phyloP scores from a whole-genome alignment of 176 grass and related monocot genomes.

The Lolium rigidum region DNA sequence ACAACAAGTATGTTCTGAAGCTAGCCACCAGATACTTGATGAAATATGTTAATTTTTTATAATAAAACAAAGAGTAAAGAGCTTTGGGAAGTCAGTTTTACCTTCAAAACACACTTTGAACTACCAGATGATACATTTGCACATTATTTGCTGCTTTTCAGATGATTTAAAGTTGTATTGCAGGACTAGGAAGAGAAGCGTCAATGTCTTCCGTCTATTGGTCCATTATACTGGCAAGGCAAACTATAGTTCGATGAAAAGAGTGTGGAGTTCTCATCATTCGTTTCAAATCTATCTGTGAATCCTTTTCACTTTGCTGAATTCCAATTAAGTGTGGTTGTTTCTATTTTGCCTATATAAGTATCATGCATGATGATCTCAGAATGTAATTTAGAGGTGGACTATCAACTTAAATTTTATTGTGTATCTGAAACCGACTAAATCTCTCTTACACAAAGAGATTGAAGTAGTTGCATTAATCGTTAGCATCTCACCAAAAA shows the following conservation, averaged over 20 bases:
- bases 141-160: background rate
- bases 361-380: no score
- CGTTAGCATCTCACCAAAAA: no score
- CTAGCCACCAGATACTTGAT: background rate
- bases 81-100: background rate
- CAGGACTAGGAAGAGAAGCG: background rate
- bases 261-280: background rate
- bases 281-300: background rate
- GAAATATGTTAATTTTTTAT: background rate
- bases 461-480: no score
- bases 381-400: no score
- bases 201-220: background rate
- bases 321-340: background rate
- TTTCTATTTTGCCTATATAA: background rate
- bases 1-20: background rate
- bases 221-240: background rate
- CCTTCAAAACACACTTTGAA: background rate
- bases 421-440: no score
- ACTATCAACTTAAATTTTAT: no score
- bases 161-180: background rate
- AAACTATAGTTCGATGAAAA: background rate
- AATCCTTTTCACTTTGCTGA: background rate
- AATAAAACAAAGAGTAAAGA: background rate
- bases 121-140: background rate
- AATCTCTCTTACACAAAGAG: no score